Conservation (phyloP, 495 filamentous ascomycete genomes). For the Darksidea phi region DNA sequence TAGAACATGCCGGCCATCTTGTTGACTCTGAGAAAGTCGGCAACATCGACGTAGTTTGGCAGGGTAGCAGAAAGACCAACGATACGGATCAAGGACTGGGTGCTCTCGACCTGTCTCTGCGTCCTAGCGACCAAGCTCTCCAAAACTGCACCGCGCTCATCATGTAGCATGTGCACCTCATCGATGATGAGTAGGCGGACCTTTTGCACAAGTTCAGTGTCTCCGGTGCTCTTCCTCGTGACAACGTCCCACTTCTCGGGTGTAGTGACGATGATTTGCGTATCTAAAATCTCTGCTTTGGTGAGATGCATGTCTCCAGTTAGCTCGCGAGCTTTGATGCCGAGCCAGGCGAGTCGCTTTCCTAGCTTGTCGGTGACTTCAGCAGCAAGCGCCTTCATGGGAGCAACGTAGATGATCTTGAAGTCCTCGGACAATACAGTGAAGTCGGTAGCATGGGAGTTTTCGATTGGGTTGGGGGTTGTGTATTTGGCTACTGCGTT, state of each 20-base stretch:
- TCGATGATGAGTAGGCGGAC: conserved; percentile 96
- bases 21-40: conserved; percentile 95
- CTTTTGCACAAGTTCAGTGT: conserved; percentile 97
- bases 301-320: conserved; percentile 99
- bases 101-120: conserved; percentile 94
- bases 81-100: conserved; percentile 93
- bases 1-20: conserved; percentile 91
- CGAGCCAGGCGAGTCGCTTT: conserved; percentile 91
- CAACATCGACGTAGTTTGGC: conserved; percentile 94
- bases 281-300: conserved; percentile 90
- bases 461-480: conserved; percentile 70
- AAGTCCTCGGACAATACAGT: conserved; percentile 79
- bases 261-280: conserved; percentile 97
- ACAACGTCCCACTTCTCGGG: conserved; percentile 99
- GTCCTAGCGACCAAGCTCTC: conserved; percentile 94
- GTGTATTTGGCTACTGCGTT: conserved; percentile 85
- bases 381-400: conserved; percentile 95
- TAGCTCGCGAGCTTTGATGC: conserved; percentile 82
- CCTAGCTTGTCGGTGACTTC: conserved; percentile 94
- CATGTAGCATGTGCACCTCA: conserved; percentile 99
- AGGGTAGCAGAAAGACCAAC: conserved; percentile 93
- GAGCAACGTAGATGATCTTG: conserved; percentile 97
- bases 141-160: conserved; percentile 92
- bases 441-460: conserved; percentile 73
- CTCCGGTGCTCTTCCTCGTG: conserved; percentile 92